Evolutionary conservation across 768 basidiomycete genomes (phyloP), one percentile per base, ranked within the genome.

Genomic region (Leccinum subtestaceum): DNA sequence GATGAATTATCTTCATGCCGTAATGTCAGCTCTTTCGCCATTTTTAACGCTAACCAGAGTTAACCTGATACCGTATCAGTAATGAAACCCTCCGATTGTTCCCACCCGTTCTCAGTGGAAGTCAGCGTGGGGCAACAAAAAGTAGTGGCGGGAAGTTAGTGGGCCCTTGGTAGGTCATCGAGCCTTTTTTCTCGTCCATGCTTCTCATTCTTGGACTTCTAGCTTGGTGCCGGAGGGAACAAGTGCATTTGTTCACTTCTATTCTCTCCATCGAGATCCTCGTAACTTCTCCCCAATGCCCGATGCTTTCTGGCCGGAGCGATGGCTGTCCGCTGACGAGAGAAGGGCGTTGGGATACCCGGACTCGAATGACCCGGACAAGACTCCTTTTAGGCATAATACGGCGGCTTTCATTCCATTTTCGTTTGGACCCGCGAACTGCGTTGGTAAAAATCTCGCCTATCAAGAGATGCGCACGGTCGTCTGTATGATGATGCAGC

Each of bases 61-160:
- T 66, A 48, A 64, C 54, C 52, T 11, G 59, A 60, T 62, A 19
- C 65, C 52, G 13, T 49, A 51, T 46, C 58, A 84, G 83, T 60
- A 82, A 82, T 43, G 83, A 84, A 59, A 69, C 76, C 1, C 69
- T 84, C 29, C 77, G 83, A 40, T 70, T 84, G 19, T 76, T 76
- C 57, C 81, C 83, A 12, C 76, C 84, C 11, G 69, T 84, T 32
- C 75, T 81, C 36, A 78, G 77, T 52, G 80, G 80, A 31, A 74
- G 76, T 48, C 80, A 80, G 58, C 78, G 83, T 32, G 71, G 71
- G 15, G 69, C 73, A 3, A 73, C 69, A 2, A 69, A 61, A 53
- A 71, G 74, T 13, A 73, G 69, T 45, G 77, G 74, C 12, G 79
- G 76, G 52, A 74, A 72, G 52, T 32, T 67, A 10, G 67, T 80